These are phyloP conservation scores for Debaryomycetaceae sp. DNA, from an alignment of 1,139 yeast genomes.

Conservation along the genomic window DNA sequence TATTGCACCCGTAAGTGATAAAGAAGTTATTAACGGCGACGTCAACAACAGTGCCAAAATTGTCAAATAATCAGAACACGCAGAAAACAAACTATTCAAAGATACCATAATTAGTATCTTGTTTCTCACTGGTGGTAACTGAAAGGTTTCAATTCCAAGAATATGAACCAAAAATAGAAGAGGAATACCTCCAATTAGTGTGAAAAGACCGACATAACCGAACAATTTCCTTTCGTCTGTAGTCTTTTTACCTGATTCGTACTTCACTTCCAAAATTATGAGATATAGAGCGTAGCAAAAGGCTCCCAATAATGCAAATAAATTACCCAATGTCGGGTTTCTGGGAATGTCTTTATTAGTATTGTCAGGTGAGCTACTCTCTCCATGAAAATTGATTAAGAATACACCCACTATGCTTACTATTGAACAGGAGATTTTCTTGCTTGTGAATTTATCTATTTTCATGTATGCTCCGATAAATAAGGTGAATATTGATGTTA, in stretches of 20 bases:
- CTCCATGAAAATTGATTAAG: constrained; percentile 40
- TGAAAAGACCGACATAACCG: constrained; percentile 45
- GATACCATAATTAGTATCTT: constrained; percentile 32
- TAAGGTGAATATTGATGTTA: constrained; percentile 51
- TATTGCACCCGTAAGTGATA: constrained; percentile 50
- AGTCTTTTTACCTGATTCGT: constrained; percentile 42
- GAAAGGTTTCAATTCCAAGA: constrained; percentile 37
- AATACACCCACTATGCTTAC: constrained; percentile 46
- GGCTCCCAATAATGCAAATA: constrained; percentile 45
- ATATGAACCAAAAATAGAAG: constrained; percentile 29
- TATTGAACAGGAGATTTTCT: constrained; percentile 42
- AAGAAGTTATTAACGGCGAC: constrained; percentile 51
- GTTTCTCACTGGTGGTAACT: constrained; percentile 38
- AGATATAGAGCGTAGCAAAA: constrained; percentile 46
- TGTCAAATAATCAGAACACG: constrained; percentile 48
- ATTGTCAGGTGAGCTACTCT: constrained; percentile 14
- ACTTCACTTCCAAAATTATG: constrained; percentile 38
- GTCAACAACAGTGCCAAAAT: constrained; percentile 51
- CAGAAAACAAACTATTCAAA: constrained; percentile 43
- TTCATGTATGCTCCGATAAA: constrained; percentile 37
- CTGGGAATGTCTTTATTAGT: constrained; percentile 30
- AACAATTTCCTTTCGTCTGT: constrained; percentile 48
- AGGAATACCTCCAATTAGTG: constrained; percentile 39
- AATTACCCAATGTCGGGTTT: constrained; percentile 44
- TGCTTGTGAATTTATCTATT: constrained; percentile 41